Conservation (phyloP, 345 rosid species). For the Sisymbrium altissimum region DNA sequence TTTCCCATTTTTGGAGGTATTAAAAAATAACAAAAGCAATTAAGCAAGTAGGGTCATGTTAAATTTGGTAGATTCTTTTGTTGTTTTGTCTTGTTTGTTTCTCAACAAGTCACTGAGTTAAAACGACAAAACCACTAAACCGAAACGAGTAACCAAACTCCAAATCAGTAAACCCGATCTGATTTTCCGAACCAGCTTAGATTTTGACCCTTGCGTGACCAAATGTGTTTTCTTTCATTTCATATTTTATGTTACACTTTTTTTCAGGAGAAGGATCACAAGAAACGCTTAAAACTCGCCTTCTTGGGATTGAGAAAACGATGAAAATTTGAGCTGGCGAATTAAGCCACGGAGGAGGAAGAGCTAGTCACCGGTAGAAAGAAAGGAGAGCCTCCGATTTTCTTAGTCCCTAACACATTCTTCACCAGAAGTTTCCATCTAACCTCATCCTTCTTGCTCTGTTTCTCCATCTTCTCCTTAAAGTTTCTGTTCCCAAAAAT, state of each 20-base stretch:
- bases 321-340: neutral
- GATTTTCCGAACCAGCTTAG: neutral
- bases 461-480: constrained; percentile 58
- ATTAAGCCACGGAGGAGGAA: neutral
- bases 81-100: neutral
- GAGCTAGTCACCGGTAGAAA: constrained; percentile 31
- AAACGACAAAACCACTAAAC: neutral
- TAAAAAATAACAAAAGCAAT: constrained; percentile 16
- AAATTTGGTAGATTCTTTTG: constrained; percentile 5
- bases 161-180: neutral
- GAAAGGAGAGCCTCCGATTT: constrained; percentile 52
- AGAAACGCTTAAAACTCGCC: constrained; percentile 33
- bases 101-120: neutral
- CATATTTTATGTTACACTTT: constrained; percentile 12
- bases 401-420: constrained; percentile 57
- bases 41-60: constrained; percentile 9
- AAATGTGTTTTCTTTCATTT: constrained; percentile 2
- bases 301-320: constrained; percentile 23
- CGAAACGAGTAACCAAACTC: neutral
- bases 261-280: constrained; percentile 15
- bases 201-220: neutral
- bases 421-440: constrained; percentile 71
- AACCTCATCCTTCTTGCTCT: constrained; percentile 68
- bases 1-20: constrained; percentile 27
- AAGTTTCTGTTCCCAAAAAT: constrained; percentile 46